Conservation (phyloP, 495 filamentous ascomycete genomes). For the Pyronema domesticum region DNA sequence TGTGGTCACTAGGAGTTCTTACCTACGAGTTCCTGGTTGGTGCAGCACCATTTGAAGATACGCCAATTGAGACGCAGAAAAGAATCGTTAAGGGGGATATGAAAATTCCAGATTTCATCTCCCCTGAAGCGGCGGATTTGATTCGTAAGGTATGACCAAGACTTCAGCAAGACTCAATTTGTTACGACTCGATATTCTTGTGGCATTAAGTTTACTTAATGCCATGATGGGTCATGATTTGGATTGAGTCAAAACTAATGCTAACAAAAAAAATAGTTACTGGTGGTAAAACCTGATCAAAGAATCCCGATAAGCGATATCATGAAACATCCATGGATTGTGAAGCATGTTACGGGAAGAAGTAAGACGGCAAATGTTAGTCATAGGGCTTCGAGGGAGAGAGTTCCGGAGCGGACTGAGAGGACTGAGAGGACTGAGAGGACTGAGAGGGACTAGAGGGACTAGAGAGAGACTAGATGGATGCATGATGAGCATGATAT, state of each 20-base stretch:
- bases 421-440: too few relatives aligned
- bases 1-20: slow-evolving; percentile 89
- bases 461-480: too few relatives aligned
- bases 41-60: slow-evolving; percentile 93
- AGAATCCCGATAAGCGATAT: slow-evolving; percentile 78
- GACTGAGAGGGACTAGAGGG: too few relatives aligned
- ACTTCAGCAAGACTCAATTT: slow-evolving; percentile 5
- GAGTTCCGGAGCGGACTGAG: too few relatives aligned
- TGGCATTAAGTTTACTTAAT: too few relatives aligned
- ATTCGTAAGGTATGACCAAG: slow-evolving; percentile 56
- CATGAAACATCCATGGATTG: slow-evolving; percentile 82
- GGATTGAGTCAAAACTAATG: not conserved
- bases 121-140: slow-evolving; percentile 74
- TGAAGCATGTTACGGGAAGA: slow-evolving; percentile 64
- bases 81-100: slow-evolving; percentile 82
- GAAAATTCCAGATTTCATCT: slow-evolving; percentile 78
- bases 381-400: too few relatives aligned
- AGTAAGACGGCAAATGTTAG: slow-evolving; percentile 7
- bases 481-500: too few relatives aligned
- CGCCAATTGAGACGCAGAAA: slow-evolving; percentile 81
- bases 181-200: not conserved
- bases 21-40: slow-evolving; percentile 94
- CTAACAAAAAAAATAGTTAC: slow-evolving; percentile 37
- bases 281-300: slow-evolving; percentile 89
- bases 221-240: not conserved